Evolutionary conservation across 2,329 filamentous ascomycete genomes (phyloP), one percentile per base, ranked within the genome.

Genomic region (Cordyceps farinosa): DNA sequence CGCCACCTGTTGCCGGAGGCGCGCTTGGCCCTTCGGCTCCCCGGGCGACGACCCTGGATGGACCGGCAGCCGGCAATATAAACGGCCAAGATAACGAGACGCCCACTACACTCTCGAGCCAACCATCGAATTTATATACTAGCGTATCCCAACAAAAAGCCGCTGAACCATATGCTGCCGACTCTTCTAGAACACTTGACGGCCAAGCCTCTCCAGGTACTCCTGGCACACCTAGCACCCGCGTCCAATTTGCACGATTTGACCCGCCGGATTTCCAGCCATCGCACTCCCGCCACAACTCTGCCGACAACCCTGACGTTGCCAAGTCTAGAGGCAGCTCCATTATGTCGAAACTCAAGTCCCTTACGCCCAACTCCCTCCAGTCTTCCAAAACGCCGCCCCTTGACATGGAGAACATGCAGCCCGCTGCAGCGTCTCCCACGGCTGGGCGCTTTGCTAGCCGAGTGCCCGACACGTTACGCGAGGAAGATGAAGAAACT

Each of bases 291-390:
- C 82, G 87, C 64, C 82, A 88, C 50, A 82, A 85, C 40, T 91
- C 90, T 4, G 84, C 84, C 78, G 87, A 90, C 52, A 87, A 90
- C 58, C 81, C 76, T n/a, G 90, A 90, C 44, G 77, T 78, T 9
- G 74, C 80, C 63, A 88, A 87, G 74, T 84, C 84, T 29, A 81
- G 82, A 65, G 79, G 84, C 62, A 84, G 84, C 29, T 88, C 89
- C 30, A 82, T 96, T 67, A 91, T 96, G 76, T 88, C 88, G 22
- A 92, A 90, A 73, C 76, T 96, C 66, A 92, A 90, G 72, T 88
- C 90, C 3, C 78, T 96, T 62, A 86, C 90, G 29, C 84, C 81
- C 11, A 76, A 78, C 8, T 75, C 79, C 30, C 73, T 80, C 13
- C 82, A 84, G 61, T 75, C 76, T n/a, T 76, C 82, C 74, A 76